Evolutionary conservation across 1,139 yeast species (phyloP).

Genomic region (Lodderomyces margitis): DNA sequence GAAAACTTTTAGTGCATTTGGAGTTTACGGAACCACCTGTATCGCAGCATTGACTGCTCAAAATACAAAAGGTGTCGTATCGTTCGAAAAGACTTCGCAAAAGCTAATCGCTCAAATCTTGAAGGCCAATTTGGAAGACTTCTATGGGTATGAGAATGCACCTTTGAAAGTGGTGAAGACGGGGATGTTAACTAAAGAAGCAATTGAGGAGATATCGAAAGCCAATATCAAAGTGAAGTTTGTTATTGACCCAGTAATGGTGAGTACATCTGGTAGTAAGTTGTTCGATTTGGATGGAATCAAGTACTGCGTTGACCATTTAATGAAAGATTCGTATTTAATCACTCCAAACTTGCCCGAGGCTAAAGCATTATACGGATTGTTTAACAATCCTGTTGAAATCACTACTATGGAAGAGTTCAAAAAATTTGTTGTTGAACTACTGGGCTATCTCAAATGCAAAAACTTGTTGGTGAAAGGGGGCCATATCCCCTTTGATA

Average conservation of each 20-base stretch:
- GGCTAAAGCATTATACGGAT: slow-evolving; percentile 43
- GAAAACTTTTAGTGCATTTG: slow-evolving; percentile 76
- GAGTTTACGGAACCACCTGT: slow-evolving; percentile 79
- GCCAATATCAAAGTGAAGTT: slow-evolving; percentile 35
- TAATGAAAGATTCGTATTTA: slow-evolving; percentile 57
- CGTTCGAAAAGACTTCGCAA: slow-evolving; percentile 47
- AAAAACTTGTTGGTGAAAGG: slow-evolving; percentile 71
- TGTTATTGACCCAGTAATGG: slow-evolving; percentile 82
- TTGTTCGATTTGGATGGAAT: slow-evolving; percentile 52
- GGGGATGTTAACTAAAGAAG: slow-evolving; percentile 69
- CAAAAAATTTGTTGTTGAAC: slow-evolving; percentile 36
- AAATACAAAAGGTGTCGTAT: slow-evolving; percentile 62
- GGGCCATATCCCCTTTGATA: slow-evolving; percentile 67
- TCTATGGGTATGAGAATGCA: slow-evolving; percentile 31
- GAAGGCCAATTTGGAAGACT: slow-evolving; percentile 59
- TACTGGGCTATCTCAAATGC: slow-evolving; percentile 45
- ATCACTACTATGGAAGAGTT: slow-evolving; percentile 17
- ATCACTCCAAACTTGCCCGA: slow-evolving; percentile 79
- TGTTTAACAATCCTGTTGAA: slow-evolving; percentile 13
- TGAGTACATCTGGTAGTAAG: slow-evolving; percentile 71
- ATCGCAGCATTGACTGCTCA: slow-evolving; percentile 84
- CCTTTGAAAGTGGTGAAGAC: slow-evolving; percentile 70
- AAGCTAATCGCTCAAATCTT: slow-evolving; percentile 46
- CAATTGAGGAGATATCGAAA: slow-evolving; percentile 48
- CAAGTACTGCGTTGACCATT: slow-evolving; percentile 37